A percentile compares a stretch with the other conserved stretches of the same genome.
Evolutionary conservation across 1,284 basidiomycete genomes (phyloP).

Genomic region (Leccinum fuscescens): DNA sequence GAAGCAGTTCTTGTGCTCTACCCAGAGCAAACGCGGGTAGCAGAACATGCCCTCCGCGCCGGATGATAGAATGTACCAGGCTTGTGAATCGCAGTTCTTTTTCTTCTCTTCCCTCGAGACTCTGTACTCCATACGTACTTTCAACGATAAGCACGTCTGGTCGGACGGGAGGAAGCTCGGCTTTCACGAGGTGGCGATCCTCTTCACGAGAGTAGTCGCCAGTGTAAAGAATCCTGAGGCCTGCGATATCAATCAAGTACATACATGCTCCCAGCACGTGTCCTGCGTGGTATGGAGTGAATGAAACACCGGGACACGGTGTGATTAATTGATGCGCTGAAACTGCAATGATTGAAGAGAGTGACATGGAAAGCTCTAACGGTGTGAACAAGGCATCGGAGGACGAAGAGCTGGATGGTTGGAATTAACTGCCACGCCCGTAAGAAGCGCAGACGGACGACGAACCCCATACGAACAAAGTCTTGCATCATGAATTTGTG

Average conservation of each 20-base stretch:
- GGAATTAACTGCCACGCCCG: conserved; percentile 40
- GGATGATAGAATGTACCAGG: conserved; percentile 87
- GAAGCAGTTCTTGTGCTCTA: conserved; percentile 90
- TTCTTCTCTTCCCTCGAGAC: conserved; percentile 83
- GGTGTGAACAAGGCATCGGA: conserved; percentile 83
- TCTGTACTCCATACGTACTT: conserved; percentile 96
- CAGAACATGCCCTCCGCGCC: conserved; percentile 89
- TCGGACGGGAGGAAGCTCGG: conserved; percentile 87
- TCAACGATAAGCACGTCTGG: conserved; percentile 97
- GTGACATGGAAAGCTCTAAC: conserved; percentile 83
- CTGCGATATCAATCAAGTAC: conserved; percentile 97
- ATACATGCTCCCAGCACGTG: conserved; percentile 98
- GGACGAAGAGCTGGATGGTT: conserved; percentile 85
- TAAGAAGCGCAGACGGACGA: conserved; percentile 8
- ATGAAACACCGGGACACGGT: conserved; percentile 84
- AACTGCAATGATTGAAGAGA: conserved; percentile 89
- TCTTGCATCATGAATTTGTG: conserved; percentile 99
- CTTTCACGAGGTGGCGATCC: conserved; percentile 94
- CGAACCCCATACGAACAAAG: conserved; percentile 88
- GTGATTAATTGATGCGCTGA: conserved; percentile 96
- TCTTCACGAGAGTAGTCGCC: conserved; percentile 99
- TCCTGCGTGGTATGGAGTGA: conserved; percentile 96
- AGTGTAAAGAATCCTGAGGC: conserved; percentile 92
- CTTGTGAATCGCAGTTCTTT: conserved; percentile 92
- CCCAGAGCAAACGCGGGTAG: conserved; percentile 95